These are phyloP conservation scores for Lenwebbia sp. DNA, from an alignment of 345 rosid species.

Conservation along the genomic window DNA sequence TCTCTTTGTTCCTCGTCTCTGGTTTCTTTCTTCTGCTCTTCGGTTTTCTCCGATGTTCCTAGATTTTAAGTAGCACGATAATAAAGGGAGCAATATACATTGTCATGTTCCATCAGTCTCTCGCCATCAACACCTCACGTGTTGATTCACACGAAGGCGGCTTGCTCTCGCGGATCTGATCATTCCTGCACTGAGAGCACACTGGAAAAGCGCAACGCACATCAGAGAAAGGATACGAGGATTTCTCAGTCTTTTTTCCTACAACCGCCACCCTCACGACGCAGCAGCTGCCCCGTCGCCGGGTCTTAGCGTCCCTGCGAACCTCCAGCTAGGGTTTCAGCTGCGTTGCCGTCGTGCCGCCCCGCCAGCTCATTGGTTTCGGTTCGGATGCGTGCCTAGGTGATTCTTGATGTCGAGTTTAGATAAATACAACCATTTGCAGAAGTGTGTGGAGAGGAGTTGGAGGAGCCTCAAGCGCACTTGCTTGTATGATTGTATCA, in stretches of 20 bases:
- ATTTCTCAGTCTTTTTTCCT: too few relatives aligned
- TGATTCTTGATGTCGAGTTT: not conserved
- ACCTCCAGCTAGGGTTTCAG: not conserved
- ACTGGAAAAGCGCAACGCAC: too few relatives aligned
- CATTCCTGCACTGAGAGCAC: too few relatives aligned
- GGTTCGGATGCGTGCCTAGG: not conserved
- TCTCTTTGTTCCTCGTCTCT: not conserved
- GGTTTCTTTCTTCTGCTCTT: not conserved
- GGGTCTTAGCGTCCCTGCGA: not conserved
- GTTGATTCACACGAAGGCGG: too few relatives aligned
- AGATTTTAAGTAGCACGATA: too few relatives aligned
- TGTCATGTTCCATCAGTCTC: too few relatives aligned
- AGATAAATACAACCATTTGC: not conserved
- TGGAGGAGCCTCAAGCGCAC: not conserved
- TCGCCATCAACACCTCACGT: too few relatives aligned
- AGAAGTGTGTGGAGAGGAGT: not conserved
- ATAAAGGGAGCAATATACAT: too few relatives aligned
- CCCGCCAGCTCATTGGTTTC: not conserved
- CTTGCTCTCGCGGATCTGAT: too few relatives aligned
- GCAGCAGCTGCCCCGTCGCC: not conserved
- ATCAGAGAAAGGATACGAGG: too few relatives aligned
- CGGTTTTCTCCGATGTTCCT: not conserved
- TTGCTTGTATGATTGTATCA: not conserved
- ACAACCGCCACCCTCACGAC: too few relatives aligned
- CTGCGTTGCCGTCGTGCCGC: not conserved